Base-by-base conservation (phyloP, 1,284 basidiomycete genomes). In the Gymnopus androsaceus region DNA sequence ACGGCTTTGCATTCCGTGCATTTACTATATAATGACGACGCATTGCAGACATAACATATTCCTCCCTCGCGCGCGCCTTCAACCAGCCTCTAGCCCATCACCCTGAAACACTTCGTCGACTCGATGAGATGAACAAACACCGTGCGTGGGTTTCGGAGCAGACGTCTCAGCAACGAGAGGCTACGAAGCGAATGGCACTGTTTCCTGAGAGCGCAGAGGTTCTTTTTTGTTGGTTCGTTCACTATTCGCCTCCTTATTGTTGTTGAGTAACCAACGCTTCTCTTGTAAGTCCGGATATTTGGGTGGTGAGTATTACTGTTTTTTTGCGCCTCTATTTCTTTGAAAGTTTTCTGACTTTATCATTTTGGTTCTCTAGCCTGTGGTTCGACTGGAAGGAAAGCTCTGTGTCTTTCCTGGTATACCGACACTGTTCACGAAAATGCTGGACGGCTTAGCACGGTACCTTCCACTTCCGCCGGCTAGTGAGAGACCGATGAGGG, bases 351-450 rank as follows among this genome's bases (percentile, higher is more conserved):
- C 44, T 3, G 3, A 6, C 5, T 48, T 15, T 27, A 9, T 11
- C 15, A 15, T 41, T 11, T n/a, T n/a, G n/a, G 51, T 2, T 37
- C 5, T 45, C 6, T 62, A 90, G 88, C 94, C 94, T 19, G 90
- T 95, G 1, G 84, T 94, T 1, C 80, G 93, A 19, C 77, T 96
- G 8, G 82, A 81, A 60, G 90, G 90, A 15, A 95, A 91, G 74
- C 77, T 96, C 3, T 95, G 91, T 71, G 77, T 96, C 21, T 88
- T 96, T 70, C 94, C 94, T 0, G 94, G 94, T n/a, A 93, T 96
- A 51, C 94, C 94, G 0, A 75, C 79, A 1, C 77, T 96, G 19
- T 96, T 95, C 73, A 85, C 92, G 65, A 84, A 84, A 67, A 87
- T 95, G 77, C 75, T 95, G 30, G 79, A 86, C 51, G 83, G 79